These are phyloP conservation scores for Musa troglodytarum DNA, from an alignment of 176 grass and related monocot genomes.

Conservation along the genomic window DNA sequence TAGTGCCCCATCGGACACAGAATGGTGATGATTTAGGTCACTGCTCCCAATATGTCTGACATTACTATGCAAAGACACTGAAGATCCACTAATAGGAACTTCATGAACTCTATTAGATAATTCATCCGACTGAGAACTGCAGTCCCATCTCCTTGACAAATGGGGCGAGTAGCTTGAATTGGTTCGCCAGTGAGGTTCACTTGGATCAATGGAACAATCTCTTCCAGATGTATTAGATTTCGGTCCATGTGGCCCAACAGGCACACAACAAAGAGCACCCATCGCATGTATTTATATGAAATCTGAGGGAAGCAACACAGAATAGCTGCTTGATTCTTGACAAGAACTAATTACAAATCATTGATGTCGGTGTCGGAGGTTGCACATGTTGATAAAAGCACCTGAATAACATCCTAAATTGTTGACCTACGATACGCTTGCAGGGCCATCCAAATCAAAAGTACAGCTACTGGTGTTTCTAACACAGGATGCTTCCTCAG, in stretches of 20 bases:
- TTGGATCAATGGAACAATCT: constrained; percentile 83
- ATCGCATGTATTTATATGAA: constrained; percentile 64
- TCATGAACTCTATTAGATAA: constrained; percentile 48
- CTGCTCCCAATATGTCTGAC: constrained; percentile 47
- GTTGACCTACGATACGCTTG: not conserved
- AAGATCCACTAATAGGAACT: constrained; percentile 38
- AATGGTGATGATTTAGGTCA: constrained; percentile 80
- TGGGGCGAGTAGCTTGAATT: constrained; percentile 96
- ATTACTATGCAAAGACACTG: constrained; percentile 57
- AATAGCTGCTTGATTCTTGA: not conserved
- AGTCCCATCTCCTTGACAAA: constrained; percentile 56
- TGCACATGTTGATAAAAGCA: not conserved
- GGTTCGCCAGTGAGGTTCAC: constrained; percentile 66
- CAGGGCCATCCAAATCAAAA: not conserved
- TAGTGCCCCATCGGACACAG: constrained; percentile 82
- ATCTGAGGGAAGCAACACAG: constrained; percentile 21
- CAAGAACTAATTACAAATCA: not conserved
- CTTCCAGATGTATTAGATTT: constrained; percentile 56
- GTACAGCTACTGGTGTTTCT: not conserved
- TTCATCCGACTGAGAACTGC: constrained; percentile 49
- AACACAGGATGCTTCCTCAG: not conserved
- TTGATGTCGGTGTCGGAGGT: not conserved
- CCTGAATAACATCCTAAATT: not conserved
- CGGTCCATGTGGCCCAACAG: constrained; percentile 92
- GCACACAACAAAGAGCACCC: constrained; percentile 97